A percentile compares a stretch with the other conserved stretches of the same genome.
phyloP scores from a whole-genome alignment of 371 early-diverging fungal genomes.

The Saksenaea vasiformis region DNA sequence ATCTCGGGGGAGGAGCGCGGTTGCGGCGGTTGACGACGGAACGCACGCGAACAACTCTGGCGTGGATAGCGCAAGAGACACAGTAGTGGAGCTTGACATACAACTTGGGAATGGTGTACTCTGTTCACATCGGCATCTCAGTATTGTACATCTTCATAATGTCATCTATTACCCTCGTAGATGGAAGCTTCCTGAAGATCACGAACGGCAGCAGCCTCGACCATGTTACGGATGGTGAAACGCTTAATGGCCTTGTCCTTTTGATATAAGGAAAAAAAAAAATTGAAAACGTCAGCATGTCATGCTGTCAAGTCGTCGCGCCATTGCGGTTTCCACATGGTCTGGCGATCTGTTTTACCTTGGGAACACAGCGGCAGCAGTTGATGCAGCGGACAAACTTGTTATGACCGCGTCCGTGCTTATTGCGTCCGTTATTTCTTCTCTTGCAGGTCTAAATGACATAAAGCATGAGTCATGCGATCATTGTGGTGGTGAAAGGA shows the following conservation, averaged over 20 bases:
- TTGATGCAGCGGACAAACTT: constrained; percentile 97
- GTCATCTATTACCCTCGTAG: constrained; percentile 73
- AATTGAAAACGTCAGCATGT: background rate
- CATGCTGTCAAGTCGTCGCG: background rate
- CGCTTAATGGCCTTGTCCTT: constrained; percentile 99
- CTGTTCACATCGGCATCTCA: constrained; percentile 22
- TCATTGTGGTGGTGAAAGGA: background rate
- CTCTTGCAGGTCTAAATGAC: constrained; percentile 87
- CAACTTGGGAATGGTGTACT: constrained; percentile 97
- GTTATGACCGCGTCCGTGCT: constrained; percentile 98
- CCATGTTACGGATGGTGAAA: constrained; percentile 97
- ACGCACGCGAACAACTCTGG: constrained; percentile 96
- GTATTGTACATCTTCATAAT: background rate
- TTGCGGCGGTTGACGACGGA: constrained; percentile 88
- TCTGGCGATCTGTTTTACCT: constrained; percentile 39
- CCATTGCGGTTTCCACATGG: background rate
- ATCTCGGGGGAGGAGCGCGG: constrained; percentile 92
- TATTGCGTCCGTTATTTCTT: constrained; percentile 98
- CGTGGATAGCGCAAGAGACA: constrained; percentile 98
- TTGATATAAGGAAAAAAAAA: background rate
- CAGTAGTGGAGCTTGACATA: constrained; percentile 98
- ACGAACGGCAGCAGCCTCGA: constrained; percentile 96
- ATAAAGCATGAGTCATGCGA: background rate
- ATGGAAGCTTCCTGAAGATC: constrained; percentile 97
- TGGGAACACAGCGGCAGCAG: constrained; percentile 97